Evolutionary conservation across 768 basidiomycete genomes (phyloP).

Genomic region (Mycena crocata): DNA sequence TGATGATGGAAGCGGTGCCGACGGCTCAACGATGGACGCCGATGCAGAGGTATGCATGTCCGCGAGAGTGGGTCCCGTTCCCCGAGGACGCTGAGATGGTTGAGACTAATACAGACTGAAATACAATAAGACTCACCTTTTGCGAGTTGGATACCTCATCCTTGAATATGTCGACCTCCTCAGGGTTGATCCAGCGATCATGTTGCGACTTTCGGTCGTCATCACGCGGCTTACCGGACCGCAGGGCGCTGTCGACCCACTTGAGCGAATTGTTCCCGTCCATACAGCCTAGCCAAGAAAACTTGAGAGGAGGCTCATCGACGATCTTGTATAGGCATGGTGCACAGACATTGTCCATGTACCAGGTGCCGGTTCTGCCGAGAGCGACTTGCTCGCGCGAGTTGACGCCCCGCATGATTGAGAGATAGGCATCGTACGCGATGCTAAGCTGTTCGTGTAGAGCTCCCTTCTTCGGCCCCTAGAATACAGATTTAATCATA

Average conservation of each 20-base stretch:
- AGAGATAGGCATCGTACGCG: slow-evolving; percentile 16
- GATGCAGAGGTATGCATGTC: too few species aligned
- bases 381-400: background rate
- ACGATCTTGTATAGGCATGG: slow-evolving; percentile 8
- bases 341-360: slow-evolving; percentile 6
- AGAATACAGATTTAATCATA: background rate
- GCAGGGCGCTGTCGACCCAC: slow-evolving; percentile 1
- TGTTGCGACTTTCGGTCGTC: background rate
- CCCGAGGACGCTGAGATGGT: too few species aligned
- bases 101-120: too few species aligned
- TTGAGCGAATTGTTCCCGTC: slow-evolving; percentile 40
- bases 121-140: background rate
- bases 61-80: too few species aligned
- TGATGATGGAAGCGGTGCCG: too few species aligned
- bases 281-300: background rate
- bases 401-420: background rate
- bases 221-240: background rate
- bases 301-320: background rate
- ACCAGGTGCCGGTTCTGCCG: background rate
- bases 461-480: background rate
- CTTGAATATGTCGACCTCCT: background rate
- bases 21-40: too few species aligned
- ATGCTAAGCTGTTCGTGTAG: slow-evolving; percentile 1
- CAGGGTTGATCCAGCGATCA: background rate
- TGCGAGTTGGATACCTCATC: slow-evolving; percentile 2